Conservation (phyloP, 306 rosid species). For the Dryas drummondii region DNA sequence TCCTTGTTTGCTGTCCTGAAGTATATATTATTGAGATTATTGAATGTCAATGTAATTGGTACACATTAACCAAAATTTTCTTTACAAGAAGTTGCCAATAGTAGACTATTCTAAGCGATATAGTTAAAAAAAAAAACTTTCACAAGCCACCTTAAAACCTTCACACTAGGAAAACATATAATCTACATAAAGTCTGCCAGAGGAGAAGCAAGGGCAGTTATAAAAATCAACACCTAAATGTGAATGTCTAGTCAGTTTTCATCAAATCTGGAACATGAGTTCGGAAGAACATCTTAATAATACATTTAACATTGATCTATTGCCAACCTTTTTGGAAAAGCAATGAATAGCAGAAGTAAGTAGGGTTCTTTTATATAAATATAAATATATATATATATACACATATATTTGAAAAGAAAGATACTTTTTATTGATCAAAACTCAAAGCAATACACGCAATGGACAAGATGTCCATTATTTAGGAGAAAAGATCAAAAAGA, state of each 20-base stretch:
- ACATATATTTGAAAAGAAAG: too few species aligned
- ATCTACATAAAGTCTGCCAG: background rate
- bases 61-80: background rate
- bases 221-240: background rate
- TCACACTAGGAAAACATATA: background rate
- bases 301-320: background rate
- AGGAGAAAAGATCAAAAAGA: too few species aligned
- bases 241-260: background rate
- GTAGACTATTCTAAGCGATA: background rate
- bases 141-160: background rate
- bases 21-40: slow-evolving; percentile 16
- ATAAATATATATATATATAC: background rate
- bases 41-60: slow-evolving; percentile 1
- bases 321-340: background rate
- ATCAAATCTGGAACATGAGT: background rate
- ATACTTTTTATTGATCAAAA: too few species aligned
- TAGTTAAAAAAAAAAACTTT: background rate
- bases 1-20: slow-evolving; percentile 95
- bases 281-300: background rate
- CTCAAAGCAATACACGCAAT: too few species aligned
- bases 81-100: background rate
- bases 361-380: background rate
- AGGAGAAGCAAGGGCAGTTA: background rate
- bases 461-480: too few species aligned
- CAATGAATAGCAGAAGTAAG: background rate